A percentile compares a stretch with the other conserved stretches of the same genome.
Conservation (phyloP, 148 eudicot genomes). For the Chenopodium formosanum region DNA sequence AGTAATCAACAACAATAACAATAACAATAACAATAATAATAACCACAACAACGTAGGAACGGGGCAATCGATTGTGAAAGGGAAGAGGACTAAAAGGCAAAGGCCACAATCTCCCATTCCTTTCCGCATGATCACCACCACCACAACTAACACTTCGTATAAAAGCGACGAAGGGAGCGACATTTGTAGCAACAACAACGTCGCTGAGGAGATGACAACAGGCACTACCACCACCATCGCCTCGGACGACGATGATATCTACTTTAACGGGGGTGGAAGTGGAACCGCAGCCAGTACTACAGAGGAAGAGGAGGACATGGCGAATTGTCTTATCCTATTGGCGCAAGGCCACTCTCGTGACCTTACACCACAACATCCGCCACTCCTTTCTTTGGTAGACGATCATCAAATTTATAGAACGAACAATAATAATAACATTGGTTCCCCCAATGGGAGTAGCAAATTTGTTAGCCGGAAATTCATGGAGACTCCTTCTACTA, state of each 20-base stretch:
- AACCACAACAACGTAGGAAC: background rate
- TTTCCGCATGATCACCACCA: slow-evolving; percentile 29
- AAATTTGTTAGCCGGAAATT: slow-evolving; percentile 38
- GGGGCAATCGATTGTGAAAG: slow-evolving; percentile 34
- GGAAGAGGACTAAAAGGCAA: slow-evolving; percentile 43
- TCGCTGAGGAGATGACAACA: background rate
- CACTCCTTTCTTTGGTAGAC: slow-evolving; percentile 6
- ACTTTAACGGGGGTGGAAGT: background rate
- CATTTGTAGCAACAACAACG: slow-evolving; percentile 35
- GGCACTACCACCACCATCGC: background rate
- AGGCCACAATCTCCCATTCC: slow-evolving; percentile 46
- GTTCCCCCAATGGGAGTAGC: background rate
- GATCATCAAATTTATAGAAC: background rate
- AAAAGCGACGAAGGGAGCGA: slow-evolving; percentile 32
- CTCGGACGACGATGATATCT: slow-evolving; percentile 23
- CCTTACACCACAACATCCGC: background rate
- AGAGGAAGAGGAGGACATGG: slow-evolving; percentile 48
- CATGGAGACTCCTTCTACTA: slow-evolving; percentile 26
- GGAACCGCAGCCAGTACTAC: slow-evolving; percentile 16
- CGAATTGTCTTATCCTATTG: slow-evolving; percentile 51
- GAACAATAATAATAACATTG: background rate
- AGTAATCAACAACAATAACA: slow-evolving; percentile 13
- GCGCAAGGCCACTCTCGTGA: slow-evolving; percentile 34
- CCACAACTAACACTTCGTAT: slow-evolving; percentile 2
- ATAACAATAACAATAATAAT: background rate